These are phyloP conservation scores for Neurospora sp. DNA, from an alignment of 495 filamentous ascomycete genomes.

Conservation along the genomic window DNA sequence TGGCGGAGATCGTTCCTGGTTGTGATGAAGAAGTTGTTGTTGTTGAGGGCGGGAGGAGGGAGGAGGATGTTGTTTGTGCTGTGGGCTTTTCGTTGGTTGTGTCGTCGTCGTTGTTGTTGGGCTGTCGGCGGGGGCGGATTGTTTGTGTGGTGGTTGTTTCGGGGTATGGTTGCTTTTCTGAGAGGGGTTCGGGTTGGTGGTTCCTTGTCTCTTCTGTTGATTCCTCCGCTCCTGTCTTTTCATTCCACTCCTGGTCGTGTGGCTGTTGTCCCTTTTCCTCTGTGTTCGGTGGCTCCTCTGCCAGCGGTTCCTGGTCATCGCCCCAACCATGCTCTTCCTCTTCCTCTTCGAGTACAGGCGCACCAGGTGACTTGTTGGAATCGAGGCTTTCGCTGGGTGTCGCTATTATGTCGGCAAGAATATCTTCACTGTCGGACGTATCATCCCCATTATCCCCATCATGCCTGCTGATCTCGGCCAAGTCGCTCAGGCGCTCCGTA, in stretches of 20 bases:
- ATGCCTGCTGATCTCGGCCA: constrained; percentile 45
- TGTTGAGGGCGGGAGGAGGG: constrained; percentile 25
- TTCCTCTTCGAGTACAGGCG: constrained; percentile 5
- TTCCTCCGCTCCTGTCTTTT: neutral
- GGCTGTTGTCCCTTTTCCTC: neutral
- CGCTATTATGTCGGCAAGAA: constrained; percentile 35
- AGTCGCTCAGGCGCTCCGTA: constrained; percentile 50
- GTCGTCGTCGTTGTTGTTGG: constrained; percentile 5
- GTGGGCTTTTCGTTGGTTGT: constrained; percentile 2
- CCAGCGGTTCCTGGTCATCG: constrained; percentile 1
- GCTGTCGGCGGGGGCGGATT: constrained; percentile 12
- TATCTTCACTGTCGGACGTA: constrained; percentile 41
- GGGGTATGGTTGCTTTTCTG: constrained; percentile 7
- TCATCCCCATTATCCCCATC: constrained; percentile 25
- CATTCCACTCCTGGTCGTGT: neutral
- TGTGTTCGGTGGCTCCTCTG: neutral
- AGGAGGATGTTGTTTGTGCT: constrained; percentile 18
- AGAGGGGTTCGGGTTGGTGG: neutral
- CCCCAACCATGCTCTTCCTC: constrained; percentile 5
- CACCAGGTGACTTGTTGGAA: constrained; percentile 23
- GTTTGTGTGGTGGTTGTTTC: constrained; percentile 16
- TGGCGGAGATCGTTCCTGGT: constrained; percentile 14
- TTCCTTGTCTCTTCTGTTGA: neutral
- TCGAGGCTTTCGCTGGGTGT: constrained; percentile 40
- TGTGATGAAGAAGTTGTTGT: constrained; percentile 5